Percentiles rank a stretch among this genome's conserved stretches.
Evolutionary conservation across 805 yeast species (phyloP).

Genomic region (Teunomyces funiuensis): DNA sequence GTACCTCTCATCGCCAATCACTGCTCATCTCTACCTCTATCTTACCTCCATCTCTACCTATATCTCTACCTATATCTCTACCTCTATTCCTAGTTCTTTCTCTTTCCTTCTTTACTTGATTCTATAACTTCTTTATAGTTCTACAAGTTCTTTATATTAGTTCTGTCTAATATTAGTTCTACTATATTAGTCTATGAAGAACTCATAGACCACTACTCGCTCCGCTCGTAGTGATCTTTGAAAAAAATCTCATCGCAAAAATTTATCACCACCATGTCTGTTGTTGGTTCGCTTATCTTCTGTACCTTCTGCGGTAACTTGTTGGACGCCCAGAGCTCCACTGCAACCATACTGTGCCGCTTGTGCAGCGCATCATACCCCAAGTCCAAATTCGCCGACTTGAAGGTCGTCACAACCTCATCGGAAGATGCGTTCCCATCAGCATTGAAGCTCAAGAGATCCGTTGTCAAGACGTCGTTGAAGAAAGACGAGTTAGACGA

Average conservation of each 20-base stretch:
- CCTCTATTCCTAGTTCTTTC: too few species aligned
- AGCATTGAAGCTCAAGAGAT: slow-evolving; percentile 70
- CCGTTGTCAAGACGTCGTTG: slow-evolving; percentile 85
- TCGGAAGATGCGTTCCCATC: slow-evolving; percentile 96
- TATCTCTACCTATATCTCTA: too few species aligned
- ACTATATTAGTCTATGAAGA: too few species aligned
- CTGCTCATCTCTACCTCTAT: too few species aligned
- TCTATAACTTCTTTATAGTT: too few species aligned
- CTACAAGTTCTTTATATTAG: too few species aligned
- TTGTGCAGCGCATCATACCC: slow-evolving; percentile 46
- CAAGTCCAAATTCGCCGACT: slow-evolving; percentile 60
- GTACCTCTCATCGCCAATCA: too few species aligned
- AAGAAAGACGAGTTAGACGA: slow-evolving; percentile 79
- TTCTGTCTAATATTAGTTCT: too few species aligned
- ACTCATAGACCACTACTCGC: too few species aligned
- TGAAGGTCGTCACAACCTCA: slow-evolving; percentile 84
- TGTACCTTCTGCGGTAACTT: slow-evolving; percentile 92
- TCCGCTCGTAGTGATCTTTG: neutral
- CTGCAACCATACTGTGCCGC: slow-evolving; percentile 54
- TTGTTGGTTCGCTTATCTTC: slow-evolving; percentile 91
- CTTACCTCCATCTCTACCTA: too few species aligned
- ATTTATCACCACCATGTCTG: slow-evolving; percentile 64
- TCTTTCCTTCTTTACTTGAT: too few species aligned
- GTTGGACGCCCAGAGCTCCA: slow-evolving; percentile 61
- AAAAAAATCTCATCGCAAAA: neutral